phyloP scores from a whole-genome alignment of 441 rosid species.

The Codiaeum variegatum region DNA sequence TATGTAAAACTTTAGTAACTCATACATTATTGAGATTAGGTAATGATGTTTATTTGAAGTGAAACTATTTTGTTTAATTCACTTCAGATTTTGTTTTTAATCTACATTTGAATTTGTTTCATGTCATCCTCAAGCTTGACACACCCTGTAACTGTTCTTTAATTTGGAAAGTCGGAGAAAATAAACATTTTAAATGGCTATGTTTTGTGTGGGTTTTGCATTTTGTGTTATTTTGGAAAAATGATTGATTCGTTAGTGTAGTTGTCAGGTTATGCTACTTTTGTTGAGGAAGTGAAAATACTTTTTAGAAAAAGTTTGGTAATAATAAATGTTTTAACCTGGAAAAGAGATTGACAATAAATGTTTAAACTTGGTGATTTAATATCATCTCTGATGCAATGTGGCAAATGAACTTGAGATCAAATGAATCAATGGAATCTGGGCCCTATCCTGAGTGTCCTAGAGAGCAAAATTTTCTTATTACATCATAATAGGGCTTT shows the following conservation, averaged over 20 bases:
- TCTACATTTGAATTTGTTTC: constrained; percentile 6
- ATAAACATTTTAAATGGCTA: neutral
- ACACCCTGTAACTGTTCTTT: neutral
- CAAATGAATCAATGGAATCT: constrained; percentile 68
- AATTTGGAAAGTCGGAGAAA: neutral
- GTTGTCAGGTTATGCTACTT: neutral
- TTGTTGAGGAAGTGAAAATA: constrained; percentile 1
- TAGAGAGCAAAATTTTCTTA: constrained; percentile 92
- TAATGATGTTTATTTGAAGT: neutral
- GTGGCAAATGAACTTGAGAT: constrained; percentile 84
- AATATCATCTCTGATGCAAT: constrained; percentile 58
- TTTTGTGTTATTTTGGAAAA: constrained; percentile 3
- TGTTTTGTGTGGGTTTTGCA: neutral
- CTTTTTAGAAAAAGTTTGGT: constrained; percentile 5
- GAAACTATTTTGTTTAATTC: neutral
- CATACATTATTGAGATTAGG: neutral
- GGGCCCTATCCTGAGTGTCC: constrained; percentile 83
- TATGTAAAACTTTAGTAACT: neutral
- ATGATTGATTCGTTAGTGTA: neutral
- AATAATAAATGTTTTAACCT: too few species aligned
- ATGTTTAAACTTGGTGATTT: constrained; percentile 11
- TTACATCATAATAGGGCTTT: constrained; percentile 93
- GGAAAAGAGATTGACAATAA: too few species aligned
- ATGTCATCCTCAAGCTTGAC: neutral
- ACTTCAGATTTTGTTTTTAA: neutral